Percentiles rank a stretch among this genome's conserved stretches.
Conservation (phyloP, 2,329 filamentous ascomycete genomes). For the Penicillium sp. region DNA sequence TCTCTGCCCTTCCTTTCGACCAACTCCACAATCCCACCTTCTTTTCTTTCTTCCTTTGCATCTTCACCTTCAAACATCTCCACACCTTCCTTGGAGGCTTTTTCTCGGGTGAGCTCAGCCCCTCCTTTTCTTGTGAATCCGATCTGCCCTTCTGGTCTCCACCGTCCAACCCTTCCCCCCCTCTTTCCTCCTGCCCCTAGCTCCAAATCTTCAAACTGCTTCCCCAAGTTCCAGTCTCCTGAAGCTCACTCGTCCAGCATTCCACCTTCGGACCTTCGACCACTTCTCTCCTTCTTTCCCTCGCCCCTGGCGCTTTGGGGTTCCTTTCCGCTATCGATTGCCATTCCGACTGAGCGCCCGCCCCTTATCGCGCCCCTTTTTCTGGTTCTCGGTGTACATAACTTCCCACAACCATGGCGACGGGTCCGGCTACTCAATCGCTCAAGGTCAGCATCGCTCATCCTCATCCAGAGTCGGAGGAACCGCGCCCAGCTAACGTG, state of each 20-base stretch:
- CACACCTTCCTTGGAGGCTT: background rate
- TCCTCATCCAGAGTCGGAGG: slow-evolving; percentile 1
- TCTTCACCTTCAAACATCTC: background rate
- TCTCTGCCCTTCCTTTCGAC: background rate
- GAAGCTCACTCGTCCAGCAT: slow-evolving; percentile 15
- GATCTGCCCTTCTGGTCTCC: background rate
- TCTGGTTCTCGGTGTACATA: slow-evolving; percentile 19
- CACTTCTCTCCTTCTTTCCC: background rate
- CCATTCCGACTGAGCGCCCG: slow-evolving; percentile 4
- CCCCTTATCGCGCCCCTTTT: slow-evolving; percentile 15
- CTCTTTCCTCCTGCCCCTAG: slow-evolving; percentile 1
- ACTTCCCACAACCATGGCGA: slow-evolving; percentile 60
- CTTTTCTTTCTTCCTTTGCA: background rate
- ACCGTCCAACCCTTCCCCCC: background rate
- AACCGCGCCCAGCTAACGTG: slow-evolving; percentile 36
- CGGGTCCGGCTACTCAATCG: slow-evolving; percentile 82
- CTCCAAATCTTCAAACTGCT: background rate
- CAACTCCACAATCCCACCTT: slow-evolving; percentile 1
- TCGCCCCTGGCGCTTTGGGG: slow-evolving; percentile 4
- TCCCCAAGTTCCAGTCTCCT: slow-evolving; percentile 9
- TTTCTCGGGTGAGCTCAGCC: slow-evolving; percentile 1
- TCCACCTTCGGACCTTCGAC: background rate
- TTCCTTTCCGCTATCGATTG: slow-evolving; percentile 11
- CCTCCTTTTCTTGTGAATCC: background rate
- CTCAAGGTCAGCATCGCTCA: slow-evolving; percentile 68